Evolutionary conservation across 805 yeast species (phyloP).

Genomic region (Nakazawaea ishiwadae): DNA sequence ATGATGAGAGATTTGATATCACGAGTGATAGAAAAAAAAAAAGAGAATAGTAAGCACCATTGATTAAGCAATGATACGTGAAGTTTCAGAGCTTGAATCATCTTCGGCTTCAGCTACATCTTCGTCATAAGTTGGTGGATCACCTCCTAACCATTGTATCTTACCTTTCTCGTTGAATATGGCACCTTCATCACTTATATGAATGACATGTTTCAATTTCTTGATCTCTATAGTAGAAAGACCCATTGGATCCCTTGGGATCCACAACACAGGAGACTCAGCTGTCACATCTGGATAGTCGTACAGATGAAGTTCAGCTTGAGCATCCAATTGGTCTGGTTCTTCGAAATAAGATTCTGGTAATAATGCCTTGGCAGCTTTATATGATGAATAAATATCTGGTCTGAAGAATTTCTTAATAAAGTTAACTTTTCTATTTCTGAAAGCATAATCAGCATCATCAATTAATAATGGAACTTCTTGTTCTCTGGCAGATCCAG

Average conservation of each 20-base stretch:
- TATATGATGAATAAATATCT: constrained; percentile 44
- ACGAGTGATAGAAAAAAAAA: too few species aligned
- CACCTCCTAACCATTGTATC: constrained; percentile 39
- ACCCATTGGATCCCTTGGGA: constrained; percentile 88
- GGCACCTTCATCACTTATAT: constrained; percentile 67
- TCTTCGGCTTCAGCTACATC: background rate
- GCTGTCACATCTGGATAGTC: constrained; percentile 71
- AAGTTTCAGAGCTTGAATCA: background rate
- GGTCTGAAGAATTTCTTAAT: constrained; percentile 52
- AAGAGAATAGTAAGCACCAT: too few species aligned
- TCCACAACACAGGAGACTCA: constrained; percentile 77
- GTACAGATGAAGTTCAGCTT: constrained; percentile 60
- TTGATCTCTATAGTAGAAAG: constrained; percentile 59
- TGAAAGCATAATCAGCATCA: constrained; percentile 39
- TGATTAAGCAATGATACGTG: background rate
- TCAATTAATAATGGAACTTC: constrained; percentile 67
- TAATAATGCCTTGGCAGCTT: constrained; percentile 41
- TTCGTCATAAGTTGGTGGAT: constrained; percentile 37
- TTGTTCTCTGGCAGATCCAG: constrained; percentile 12
- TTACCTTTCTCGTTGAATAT: constrained; percentile 47
- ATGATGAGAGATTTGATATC: too few species aligned
- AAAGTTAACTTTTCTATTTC: constrained; percentile 18
- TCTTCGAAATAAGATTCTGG: constrained; percentile 57
- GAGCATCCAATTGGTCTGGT: constrained; percentile 37
- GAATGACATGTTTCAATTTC: constrained; percentile 48